Evolutionary conservation across 78 protist genomes (phyloP).

Genomic region (Chrysochromulina tobinii): DNA sequence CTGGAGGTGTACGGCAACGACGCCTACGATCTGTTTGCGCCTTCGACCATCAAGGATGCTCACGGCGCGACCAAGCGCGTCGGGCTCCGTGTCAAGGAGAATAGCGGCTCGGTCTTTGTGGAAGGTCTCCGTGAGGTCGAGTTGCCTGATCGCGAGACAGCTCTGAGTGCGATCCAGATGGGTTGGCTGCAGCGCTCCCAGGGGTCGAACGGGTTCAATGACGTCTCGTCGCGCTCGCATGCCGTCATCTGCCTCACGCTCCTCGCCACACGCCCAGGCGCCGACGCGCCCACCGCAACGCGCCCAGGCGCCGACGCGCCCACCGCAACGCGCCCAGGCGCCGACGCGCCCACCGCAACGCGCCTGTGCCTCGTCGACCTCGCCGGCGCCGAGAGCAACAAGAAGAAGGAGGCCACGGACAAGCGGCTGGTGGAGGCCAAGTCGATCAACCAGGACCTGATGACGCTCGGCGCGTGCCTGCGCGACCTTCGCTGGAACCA

Average conservation of each 20-base stretch:
- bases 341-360: not conserved
- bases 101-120: not conserved
- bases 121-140: not conserved
- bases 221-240: conserved; percentile 3
- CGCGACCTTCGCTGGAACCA: conserved; percentile 5
- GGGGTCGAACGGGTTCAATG: not conserved
- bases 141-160: not conserved
- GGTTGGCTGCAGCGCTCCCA: not conserved
- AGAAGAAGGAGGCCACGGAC: not conserved
- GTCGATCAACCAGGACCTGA: not conserved
- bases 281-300: not conserved
- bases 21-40: not conserved
- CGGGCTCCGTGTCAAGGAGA: not conserved
- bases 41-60: too few relatives aligned
- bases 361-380: conserved; percentile 1
- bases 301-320: not conserved
- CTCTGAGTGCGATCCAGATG: not conserved
- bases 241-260: not conserved
- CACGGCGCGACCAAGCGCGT: not conserved
- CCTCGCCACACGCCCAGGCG: not conserved
- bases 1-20: not conserved
- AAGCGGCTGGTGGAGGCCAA: not conserved
- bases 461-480: not conserved
- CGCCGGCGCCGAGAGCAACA: conserved; percentile 15
- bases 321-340: not conserved